Conservation (phyloP, 1,284 basidiomycete species). For the Cutaneotrichosporon arboriforme region DNA sequence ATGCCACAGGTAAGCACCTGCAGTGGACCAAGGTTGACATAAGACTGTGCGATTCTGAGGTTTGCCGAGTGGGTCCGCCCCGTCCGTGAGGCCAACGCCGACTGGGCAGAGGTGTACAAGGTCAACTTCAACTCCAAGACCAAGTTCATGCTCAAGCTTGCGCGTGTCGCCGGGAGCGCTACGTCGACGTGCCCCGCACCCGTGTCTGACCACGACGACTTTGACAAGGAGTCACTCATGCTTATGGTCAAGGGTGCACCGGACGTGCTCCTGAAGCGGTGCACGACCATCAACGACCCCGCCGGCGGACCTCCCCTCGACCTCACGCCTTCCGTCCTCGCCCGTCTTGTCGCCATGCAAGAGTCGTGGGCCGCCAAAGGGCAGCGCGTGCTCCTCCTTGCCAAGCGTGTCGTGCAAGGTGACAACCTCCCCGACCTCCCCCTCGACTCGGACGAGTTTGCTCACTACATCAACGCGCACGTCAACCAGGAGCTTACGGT, state of each 20-base stretch:
- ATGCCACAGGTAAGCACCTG: conserved; percentile 50
- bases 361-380: conserved; percentile 56
- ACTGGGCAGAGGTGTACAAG: conserved; percentile 48
- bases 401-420: conserved; percentile 41
- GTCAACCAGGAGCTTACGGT: conserved; percentile 53
- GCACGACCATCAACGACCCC: conserved; percentile 47
- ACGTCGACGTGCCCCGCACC: neutral
- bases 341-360: conserved; percentile 49
- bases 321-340: conserved; percentile 37
- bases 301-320: conserved; percentile 46
- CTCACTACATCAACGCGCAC: conserved; percentile 34
- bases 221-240: conserved; percentile 31
- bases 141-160: conserved; percentile 59
- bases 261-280: conserved; percentile 56
- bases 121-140: conserved; percentile 61
- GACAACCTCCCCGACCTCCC: conserved; percentile 19
- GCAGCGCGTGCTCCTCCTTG: conserved; percentile 57
- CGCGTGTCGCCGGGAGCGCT: conserved; percentile 4
- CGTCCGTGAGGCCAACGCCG: conserved; percentile 33
- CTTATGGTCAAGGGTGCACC: conserved; percentile 59
- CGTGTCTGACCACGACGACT: conserved; percentile 14
- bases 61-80: conserved; percentile 54
- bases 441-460: conserved; percentile 46
- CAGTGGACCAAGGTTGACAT: neutral
- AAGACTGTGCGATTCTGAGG: conserved; percentile 57